A percentile compares a stretch with the other conserved stretches of the same genome.
phyloP scores from a whole-genome alignment of 176 grass and related monocot species.

The Eleusine indica region DNA sequence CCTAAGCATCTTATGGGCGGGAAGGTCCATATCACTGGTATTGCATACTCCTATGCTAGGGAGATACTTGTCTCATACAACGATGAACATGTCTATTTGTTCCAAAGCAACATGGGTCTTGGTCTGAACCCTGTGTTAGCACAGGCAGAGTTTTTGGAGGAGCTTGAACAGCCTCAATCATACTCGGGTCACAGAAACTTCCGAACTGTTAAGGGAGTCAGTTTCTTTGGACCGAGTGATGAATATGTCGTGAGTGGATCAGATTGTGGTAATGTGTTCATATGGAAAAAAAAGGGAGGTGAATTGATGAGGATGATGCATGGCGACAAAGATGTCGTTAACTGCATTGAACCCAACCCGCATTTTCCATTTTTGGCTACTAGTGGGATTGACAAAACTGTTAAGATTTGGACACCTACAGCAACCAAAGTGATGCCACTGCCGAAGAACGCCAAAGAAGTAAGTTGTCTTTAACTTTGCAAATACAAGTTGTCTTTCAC shows the following conservation, averaged over 20 bases:
- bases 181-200: conserved; percentile 86
- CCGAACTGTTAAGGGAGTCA: conserved; percentile 76
- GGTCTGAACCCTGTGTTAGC: conserved; percentile 48
- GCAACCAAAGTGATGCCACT: conserved; percentile 31
- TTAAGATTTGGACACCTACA: conserved; percentile 73
- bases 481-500: background rate
- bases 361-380: conserved; percentile 73
- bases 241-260: conserved; percentile 92
- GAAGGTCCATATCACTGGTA: conserved; percentile 60
- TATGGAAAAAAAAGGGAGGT: conserved; percentile 85
- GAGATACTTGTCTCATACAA: conserved; percentile 89
- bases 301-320: conserved; percentile 73
- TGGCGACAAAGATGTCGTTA: conserved; percentile 69
- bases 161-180: conserved; percentile 47
- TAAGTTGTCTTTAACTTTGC: conserved; percentile 31
- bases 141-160: conserved; percentile 42
- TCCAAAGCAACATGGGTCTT: conserved; percentile 67
- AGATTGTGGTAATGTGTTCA: conserved; percentile 83
- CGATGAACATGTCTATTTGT: conserved; percentile 78
- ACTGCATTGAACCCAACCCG: conserved; percentile 76
- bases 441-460: conserved; percentile 66
- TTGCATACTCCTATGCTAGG: conserved; percentile 70
- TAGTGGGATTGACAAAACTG: conserved; percentile 72
- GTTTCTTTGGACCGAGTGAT: conserved; percentile 77
- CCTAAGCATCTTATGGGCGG: conserved; percentile 62